Percentiles rank a stretch among this genome's conserved stretches.
Evolutionary conservation across 176 grass and related monocot genomes (phyloP).

Genomic region (Avena insularis): DNA sequence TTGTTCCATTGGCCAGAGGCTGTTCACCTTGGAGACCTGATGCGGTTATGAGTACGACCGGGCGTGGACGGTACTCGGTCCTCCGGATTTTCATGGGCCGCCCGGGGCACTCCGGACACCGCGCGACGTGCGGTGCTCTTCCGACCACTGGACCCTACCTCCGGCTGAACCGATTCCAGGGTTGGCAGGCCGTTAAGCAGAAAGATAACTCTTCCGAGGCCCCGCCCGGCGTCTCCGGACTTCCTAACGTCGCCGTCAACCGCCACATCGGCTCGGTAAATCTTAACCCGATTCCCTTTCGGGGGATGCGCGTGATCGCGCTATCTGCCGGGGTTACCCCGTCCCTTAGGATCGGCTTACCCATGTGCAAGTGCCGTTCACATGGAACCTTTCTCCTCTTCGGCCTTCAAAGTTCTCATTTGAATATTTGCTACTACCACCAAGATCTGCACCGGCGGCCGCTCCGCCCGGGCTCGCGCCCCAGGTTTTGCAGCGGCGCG

Average conservation of each 20-base stretch:
- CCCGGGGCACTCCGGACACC: conserved; percentile 54
- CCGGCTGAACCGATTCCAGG: conserved; percentile 65
- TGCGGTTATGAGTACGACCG: conserved; percentile 74
- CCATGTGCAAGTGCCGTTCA: conserved; percentile 80
- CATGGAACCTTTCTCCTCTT: conserved; percentile 87
- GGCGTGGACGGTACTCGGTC: conserved; percentile 58
- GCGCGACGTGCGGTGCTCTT: conserved; percentile 57
- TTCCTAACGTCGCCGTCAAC: conserved; percentile 60
- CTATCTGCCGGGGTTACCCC: conserved; percentile 49
- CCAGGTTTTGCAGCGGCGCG: conserved; percentile 57
- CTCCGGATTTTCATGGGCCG: conserved; percentile 61
- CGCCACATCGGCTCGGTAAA: conserved; percentile 62
- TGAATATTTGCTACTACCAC: conserved; percentile 86
- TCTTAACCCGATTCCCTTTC: conserved; percentile 64
- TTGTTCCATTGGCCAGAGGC: conserved; percentile 76
- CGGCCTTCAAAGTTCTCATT: conserved; percentile 81
- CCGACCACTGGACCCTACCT: conserved; percentile 71
- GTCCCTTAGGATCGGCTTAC: conserved; percentile 75
- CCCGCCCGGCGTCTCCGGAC: conserved; percentile 58
- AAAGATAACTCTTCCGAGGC: conserved; percentile 67
- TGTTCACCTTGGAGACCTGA: conserved; percentile 75
- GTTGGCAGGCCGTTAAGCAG: conserved; percentile 75
- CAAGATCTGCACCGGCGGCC: conserved; percentile 64
- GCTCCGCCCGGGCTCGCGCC: conserved; percentile 62
- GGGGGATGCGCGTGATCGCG: conserved; percentile 33